Evolutionary conservation across 192 early-diverging fungal species (phyloP).

Genomic region (Coemansia sp.): DNA sequence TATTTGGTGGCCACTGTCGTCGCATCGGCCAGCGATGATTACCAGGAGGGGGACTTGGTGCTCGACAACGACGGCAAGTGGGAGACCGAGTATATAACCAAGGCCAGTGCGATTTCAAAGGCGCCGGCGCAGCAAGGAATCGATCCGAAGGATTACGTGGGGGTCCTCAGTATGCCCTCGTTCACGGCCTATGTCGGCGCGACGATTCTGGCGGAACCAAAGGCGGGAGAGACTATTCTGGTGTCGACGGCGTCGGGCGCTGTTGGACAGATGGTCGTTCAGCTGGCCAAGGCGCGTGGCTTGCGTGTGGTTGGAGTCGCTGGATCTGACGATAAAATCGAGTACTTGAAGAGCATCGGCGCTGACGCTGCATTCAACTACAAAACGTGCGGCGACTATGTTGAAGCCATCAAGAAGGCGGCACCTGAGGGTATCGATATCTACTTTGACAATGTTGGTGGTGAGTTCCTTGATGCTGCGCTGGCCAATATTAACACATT

Average conservation of each 20-base stretch:
- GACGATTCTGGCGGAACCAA: slow-evolving; percentile 66
- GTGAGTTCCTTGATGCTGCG: slow-evolving; percentile 76
- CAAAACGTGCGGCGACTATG: slow-evolving; percentile 65
- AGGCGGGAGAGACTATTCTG: slow-evolving; percentile 81
- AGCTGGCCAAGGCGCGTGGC: slow-evolving; percentile 75
- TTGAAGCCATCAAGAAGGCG: slow-evolving; percentile 57
- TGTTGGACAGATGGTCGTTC: slow-evolving; percentile 76
- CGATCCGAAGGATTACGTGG: slow-evolving; percentile 62
- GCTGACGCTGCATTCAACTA: slow-evolving; percentile 93
- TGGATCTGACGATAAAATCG: slow-evolving; percentile 83
- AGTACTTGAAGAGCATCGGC: slow-evolving; percentile 67
- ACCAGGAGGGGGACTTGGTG: slow-evolving; percentile 74
- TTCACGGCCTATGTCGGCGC: slow-evolving; percentile 78
- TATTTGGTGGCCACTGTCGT: slow-evolving; percentile 62
- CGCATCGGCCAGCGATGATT: slow-evolving; percentile 60
- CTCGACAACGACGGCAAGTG: slow-evolving; percentile 73
- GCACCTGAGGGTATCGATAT: slow-evolving; percentile 87
- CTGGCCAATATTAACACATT: slow-evolving; percentile 64
- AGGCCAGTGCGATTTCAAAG: slow-evolving; percentile 18
- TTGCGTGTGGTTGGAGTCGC: slow-evolving; percentile 82
- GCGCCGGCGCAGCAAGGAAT: slow-evolving; percentile 31
- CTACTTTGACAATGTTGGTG: slow-evolving; percentile 86
- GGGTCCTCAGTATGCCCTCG: slow-evolving; percentile 79
- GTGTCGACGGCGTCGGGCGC: slow-evolving; percentile 80
- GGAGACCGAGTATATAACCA: slow-evolving; percentile 52